Evolutionary conservation across 2,329 filamentous ascomycete genomes (phyloP).

Genomic region (Reticulascus tulasneorum): DNA sequence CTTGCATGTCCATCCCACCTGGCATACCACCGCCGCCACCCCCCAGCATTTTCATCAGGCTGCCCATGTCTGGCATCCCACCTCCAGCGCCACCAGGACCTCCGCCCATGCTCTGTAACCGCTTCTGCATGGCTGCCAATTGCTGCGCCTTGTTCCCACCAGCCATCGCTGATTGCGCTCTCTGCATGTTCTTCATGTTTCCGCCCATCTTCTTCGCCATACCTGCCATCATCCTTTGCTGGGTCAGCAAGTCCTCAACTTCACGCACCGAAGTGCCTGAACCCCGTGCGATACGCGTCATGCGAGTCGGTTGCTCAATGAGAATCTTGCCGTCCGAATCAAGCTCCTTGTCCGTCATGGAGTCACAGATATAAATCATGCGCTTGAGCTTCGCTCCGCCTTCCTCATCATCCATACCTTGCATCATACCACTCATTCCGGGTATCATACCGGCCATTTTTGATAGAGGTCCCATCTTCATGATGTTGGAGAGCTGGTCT

Average conservation of each 20-base stretch:
- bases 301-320: constrained; percentile 84
- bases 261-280: constrained; percentile 88
- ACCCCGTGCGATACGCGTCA: constrained; percentile 86
- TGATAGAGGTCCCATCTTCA: constrained; percentile 98
- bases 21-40: constrained; percentile 58
- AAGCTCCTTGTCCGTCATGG: constrained; percentile 94
- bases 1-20: constrained; percentile 66
- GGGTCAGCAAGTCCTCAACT: constrained; percentile 94
- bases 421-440: constrained; percentile 88
- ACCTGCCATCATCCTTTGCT: constrained; percentile 97
- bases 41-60: constrained; percentile 89
- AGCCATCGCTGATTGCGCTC: constrained; percentile 84
- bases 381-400: constrained; percentile 89
- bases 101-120: constrained; percentile 88
- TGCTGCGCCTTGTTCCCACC: constrained; percentile 90
- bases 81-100: constrained; percentile 57
- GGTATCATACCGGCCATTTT: constrained; percentile 99
- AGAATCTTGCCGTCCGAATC: constrained; percentile 95
- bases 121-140: constrained; percentile 95
- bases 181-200: constrained; percentile 96
- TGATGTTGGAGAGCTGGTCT: constrained; percentile 94
- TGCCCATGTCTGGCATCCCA: constrained; percentile 47
- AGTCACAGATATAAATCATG: constrained; percentile 99
- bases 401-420: constrained; percentile 95
- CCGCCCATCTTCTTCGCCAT: constrained; percentile 99